These are phyloP conservation scores for Talaromyces verruculosus DNA, from an alignment of 2,329 filamentous ascomycete genomes.

Conservation along the genomic window DNA sequence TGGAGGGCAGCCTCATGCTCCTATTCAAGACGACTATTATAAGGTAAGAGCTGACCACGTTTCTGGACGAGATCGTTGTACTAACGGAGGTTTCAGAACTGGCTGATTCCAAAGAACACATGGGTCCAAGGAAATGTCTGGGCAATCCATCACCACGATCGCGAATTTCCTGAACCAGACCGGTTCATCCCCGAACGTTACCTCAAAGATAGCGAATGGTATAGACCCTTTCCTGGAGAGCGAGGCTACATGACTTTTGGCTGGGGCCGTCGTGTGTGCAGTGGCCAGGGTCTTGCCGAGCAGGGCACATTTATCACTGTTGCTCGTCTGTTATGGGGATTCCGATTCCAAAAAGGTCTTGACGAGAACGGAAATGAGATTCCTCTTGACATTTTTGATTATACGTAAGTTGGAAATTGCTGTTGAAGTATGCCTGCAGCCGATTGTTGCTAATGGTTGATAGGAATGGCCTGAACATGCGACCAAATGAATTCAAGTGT, in stretches of 20 bases:
- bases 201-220: constrained; percentile 8
- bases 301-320: constrained; percentile 61
- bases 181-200: constrained; percentile 39
- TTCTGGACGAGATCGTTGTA: no score
- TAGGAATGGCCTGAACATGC: neutral
- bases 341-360: constrained; percentile 28
- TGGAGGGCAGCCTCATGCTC: neutral
- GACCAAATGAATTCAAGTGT: constrained; percentile 49
- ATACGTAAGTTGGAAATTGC: neutral
- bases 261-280: constrained; percentile 57
- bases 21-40: neutral
- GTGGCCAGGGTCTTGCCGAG: constrained; percentile 58
- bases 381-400: constrained; percentile 5
- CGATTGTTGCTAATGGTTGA: neutral
- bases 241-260: constrained; percentile 55
- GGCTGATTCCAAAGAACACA: constrained; percentile 48
- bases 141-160: constrained; percentile 44
- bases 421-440: neutral
- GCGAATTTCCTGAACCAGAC: constrained; percentile 41
- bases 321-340: constrained; percentile 59
- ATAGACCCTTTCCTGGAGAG: constrained; percentile 27
- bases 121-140: constrained; percentile 47
- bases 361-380: neutral
- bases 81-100: constrained; percentile 31
- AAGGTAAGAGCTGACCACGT: constrained; percentile 1